phyloP scores from a whole-genome alignment of 2,329 filamentous ascomycete genomes.

The Phaeosphaeria sp. region DNA sequence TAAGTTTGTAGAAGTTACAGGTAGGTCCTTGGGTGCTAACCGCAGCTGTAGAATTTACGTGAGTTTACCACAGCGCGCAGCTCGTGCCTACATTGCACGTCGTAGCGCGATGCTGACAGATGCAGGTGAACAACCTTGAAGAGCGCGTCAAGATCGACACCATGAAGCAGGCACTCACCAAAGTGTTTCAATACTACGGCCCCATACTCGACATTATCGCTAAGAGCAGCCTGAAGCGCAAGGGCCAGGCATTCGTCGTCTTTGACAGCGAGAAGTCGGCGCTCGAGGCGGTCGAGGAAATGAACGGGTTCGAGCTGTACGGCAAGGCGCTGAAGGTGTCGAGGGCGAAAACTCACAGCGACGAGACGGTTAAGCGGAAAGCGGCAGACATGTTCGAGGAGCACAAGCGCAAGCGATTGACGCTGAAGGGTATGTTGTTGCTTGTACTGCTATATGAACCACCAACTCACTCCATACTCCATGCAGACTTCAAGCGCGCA shows the following conservation, averaged over 20 bases:
- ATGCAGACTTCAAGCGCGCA: constrained; percentile 80
- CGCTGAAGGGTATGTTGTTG: constrained; percentile 77
- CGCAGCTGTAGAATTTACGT: constrained; percentile 43
- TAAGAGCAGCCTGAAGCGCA: constrained; percentile 88
- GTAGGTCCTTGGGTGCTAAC: constrained; percentile 34
- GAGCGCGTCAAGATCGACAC: constrained; percentile 85
- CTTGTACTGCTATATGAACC: constrained; percentile 42
- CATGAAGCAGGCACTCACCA: constrained; percentile 74
- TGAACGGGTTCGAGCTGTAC: constrained; percentile 92
- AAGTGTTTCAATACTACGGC: constrained; percentile 89
- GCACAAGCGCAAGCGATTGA: constrained; percentile 83
- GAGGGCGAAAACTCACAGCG: constrained; percentile 82
- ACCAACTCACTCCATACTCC: constrained; percentile 19
- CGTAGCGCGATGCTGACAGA: constrained; percentile 26
- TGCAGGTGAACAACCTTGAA: constrained; percentile 79
- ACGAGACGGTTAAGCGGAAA: constrained; percentile 80
- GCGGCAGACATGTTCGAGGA: constrained; percentile 85
- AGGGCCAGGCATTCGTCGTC: constrained; percentile 94
- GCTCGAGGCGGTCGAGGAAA: constrained; percentile 80
- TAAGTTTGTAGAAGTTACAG: constrained; percentile 28
- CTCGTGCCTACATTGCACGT: constrained; percentile 29
- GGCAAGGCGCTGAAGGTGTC: constrained; percentile 88
- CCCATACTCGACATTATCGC: constrained; percentile 83
- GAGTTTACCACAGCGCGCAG: constrained; percentile 25
- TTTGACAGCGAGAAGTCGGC: constrained; percentile 85